Evolutionary conservation across 108 stramenopile genomes (phyloP).

Genomic region (Cyclostephanos tholiformis): DNA sequence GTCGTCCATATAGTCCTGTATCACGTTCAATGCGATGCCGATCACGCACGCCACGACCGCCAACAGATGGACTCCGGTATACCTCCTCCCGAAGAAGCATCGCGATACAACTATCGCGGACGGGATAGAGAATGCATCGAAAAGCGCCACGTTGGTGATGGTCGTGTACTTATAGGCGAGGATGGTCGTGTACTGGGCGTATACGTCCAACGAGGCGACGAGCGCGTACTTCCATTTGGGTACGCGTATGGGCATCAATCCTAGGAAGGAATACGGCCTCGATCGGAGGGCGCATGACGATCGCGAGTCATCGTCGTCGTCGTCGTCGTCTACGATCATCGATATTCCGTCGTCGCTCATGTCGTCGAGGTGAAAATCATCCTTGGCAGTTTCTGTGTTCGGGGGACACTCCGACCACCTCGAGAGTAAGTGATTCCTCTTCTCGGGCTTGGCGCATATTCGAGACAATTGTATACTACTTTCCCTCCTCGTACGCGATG

Average conservation of each 20-base stretch:
- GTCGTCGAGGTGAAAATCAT: conserved; percentile 8
- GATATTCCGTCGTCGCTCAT: background rate
- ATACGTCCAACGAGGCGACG: conserved; percentile 66
- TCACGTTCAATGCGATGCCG: conserved; percentile 80
- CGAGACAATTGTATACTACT: background rate
- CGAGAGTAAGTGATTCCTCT: conserved; percentile 19
- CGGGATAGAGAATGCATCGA: conserved; percentile 94
- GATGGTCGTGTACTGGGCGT: conserved; percentile 72
- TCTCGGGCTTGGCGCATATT: conserved; percentile 19
- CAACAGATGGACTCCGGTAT: conserved; percentile 66
- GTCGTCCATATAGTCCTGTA: conserved; percentile 76
- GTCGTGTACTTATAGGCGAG: conserved; percentile 88
- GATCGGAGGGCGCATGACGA: background rate
- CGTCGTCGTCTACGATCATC: too few relatives aligned
- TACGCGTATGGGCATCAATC: conserved; percentile 30
- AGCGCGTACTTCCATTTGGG: conserved; percentile 27
- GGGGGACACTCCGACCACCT: conserved; percentile 19
- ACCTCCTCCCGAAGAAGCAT: conserved; percentile 71
- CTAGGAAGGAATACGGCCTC: conserved; percentile 37
- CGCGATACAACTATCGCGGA: conserved; percentile 88
- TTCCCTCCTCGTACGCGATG: background rate
- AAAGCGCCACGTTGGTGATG: conserved; percentile 88
- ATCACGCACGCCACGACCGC: conserved; percentile 84
- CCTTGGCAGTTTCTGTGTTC: background rate
- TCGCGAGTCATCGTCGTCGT: conserved; percentile 2